Base-by-base conservation (phyloP, 306 rosid genomes). In the Castanospermum australe region DNA sequence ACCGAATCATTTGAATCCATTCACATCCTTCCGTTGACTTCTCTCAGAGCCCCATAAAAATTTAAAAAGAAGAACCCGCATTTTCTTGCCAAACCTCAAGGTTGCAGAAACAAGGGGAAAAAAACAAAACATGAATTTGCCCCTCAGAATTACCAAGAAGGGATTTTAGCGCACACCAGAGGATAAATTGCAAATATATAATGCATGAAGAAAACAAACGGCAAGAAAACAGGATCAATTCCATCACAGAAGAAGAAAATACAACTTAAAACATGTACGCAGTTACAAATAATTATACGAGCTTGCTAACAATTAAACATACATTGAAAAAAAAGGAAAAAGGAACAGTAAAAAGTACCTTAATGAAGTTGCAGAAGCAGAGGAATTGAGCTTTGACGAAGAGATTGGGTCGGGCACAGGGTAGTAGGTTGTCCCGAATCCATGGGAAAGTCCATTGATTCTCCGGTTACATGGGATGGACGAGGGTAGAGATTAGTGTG, bases 371-470 rank as follows among this genome's bases (percentile, higher is more conserved):
- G 54, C 18, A 28, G 73, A 75, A 57, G 76, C n/a, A n/a, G n/a
- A n/a, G n/a, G n/a, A n/a, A n/a, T n/a, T n/a, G n/a, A n/a, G n/a
- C n/a, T n/a, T 61, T 12, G 21, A 30, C 13, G 51, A 28, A 12
- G 62, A 20, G 36, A 52, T 11, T 6, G 36, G 8, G 39, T 20
- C 3, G 22, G 32, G 32, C 3, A n/a, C n/a, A n/a, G n/a, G n/a
- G n/a, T n/a, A n/a, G n/a, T n/a, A n/a, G n/a, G 42, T 25, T 28
- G 21, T 0, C 2, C 5, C 1, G 63, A 80, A 17, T 22, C 7
- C 9, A 11, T n/a, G 55, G 24, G 42, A 45, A 75, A 56, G 68
- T 74, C 76, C 76, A 66, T 72, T 14, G 64, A 47, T 45, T n/a
- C n/a, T n/a, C n/a, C n/a, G n/a, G n/a, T n/a, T n/a, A n/a, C n/a